phyloP scores from a whole-genome alignment of 805 yeast genomes.

The Kuraishia floccosa region DNA sequence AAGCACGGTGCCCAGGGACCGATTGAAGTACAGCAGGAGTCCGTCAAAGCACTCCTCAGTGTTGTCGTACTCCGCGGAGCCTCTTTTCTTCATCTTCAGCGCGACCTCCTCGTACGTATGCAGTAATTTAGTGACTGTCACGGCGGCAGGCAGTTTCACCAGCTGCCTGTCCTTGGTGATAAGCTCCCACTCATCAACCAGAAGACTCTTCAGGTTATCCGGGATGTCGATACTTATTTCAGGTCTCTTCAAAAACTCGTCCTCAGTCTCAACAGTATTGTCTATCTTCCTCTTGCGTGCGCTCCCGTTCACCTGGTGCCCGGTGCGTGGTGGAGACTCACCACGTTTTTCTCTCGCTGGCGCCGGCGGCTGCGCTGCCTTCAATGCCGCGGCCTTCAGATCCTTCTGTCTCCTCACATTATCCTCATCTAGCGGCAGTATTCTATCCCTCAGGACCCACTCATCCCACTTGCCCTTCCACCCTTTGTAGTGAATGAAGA shows the following conservation, averaged over 20 bases:
- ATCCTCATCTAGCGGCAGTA: conserved; percentile 59
- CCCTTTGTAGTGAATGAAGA: conserved; percentile 81
- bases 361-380: conserved; percentile 6
- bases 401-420: conserved; percentile 54
- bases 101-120: conserved; percentile 25
- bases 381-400: conserved; percentile 36
- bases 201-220: conserved; percentile 49
- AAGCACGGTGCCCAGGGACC: conserved; percentile 54
- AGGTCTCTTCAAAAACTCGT: conserved; percentile 20
- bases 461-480: conserved; percentile 97
- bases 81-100: conserved; percentile 31
- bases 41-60: conserved; percentile 64
- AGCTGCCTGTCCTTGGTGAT: conserved; percentile 73
- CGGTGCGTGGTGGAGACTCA: not conserved
- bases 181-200: conserved; percentile 92
- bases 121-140: conserved; percentile 43
- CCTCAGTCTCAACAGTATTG: conserved; percentile 11
- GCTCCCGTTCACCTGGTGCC: not conserved
- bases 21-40: conserved; percentile 61
- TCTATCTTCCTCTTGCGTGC: conserved; percentile 3
- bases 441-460: conserved; percentile 71
- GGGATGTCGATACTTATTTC: conserved; percentile 54
- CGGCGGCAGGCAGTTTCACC: conserved; percentile 49
- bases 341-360: conserved; percentile 1
- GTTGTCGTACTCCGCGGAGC: conserved; percentile 35